These are phyloP conservation scores for Chenopodium berlandieri DNA, from an alignment of 148 eudicot species.

Conservation along the genomic window DNA sequence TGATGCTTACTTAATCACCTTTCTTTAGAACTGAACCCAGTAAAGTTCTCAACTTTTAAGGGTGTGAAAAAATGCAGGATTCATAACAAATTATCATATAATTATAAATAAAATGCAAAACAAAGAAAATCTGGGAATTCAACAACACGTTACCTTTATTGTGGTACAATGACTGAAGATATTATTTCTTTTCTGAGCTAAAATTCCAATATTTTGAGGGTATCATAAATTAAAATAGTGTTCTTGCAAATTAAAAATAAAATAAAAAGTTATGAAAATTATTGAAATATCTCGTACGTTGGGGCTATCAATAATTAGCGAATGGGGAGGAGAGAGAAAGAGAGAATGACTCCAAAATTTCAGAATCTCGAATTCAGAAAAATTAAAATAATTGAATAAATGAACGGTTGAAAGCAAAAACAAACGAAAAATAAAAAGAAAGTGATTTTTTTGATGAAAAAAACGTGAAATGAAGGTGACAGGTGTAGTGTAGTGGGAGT, in stretches of 20 bases:
- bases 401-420: background rate
- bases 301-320: background rate
- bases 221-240: background rate
- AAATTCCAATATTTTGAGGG: background rate
- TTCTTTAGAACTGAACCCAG: constrained; percentile 14
- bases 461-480: background rate
- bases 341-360: background rate
- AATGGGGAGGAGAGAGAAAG: constrained; percentile 3
- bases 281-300: background rate
- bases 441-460: background rate
- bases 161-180: background rate
- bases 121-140: background rate
- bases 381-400: background rate
- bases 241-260: background rate
- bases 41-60: constrained; percentile 5
- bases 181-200: background rate
- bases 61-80: background rate
- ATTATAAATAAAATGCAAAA: background rate
- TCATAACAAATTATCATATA: background rate
- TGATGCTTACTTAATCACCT: constrained; percentile 11
- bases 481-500: background rate
- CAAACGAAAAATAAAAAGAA: background rate
- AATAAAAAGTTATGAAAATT: background rate
- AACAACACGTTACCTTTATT: background rate
- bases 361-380: background rate